These are phyloP conservation scores for Aureococcus anophagefferens DNA, from an alignment of 108 stramenopile genomes.

Conservation along the genomic window DNA sequence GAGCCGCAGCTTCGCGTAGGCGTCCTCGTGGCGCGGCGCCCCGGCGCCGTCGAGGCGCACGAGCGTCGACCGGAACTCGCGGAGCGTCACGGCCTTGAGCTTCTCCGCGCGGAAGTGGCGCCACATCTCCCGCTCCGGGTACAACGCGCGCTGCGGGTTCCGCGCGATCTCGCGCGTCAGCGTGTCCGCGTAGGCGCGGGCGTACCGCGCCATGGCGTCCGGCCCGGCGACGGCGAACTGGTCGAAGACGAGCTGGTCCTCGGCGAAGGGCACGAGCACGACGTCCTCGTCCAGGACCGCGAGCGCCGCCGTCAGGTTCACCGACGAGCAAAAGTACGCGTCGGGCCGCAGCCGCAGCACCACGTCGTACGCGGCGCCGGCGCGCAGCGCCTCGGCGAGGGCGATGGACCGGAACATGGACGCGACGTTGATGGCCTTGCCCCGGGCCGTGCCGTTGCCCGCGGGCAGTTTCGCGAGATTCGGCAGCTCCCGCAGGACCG, in stretches of 20 bases:
- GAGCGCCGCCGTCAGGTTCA: not conserved
- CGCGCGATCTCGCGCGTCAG: not conserved
- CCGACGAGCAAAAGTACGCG: too few species aligned
- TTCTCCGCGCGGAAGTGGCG: not conserved
- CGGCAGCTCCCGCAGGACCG: not conserved
- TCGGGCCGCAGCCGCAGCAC: not conserved
- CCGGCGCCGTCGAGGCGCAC: not conserved
- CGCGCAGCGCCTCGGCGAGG: not conserved
- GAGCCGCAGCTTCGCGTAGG: not conserved
- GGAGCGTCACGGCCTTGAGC: not conserved
- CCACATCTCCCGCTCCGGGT: not conserved
- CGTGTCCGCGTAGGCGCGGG: not conserved
- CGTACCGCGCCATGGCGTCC: not conserved
- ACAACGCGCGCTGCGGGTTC: not conserved
- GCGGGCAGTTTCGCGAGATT: not conserved
- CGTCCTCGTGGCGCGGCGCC: not conserved
- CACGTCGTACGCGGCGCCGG: not conserved
- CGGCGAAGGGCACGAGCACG: not conserved
- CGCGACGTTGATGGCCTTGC: not conserved
- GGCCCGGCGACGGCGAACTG: not conserved
- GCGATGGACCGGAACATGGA: not conserved
- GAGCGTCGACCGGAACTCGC: not conserved
- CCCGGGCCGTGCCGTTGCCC: not conserved
- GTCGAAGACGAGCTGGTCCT: not conserved
- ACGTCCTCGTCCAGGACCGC: not conserved